Evolutionary conservation across 495 filamentous ascomycete species (phyloP), one percentile per base, ranked within the genome.

Genomic region (Trichoderma parareesei): DNA sequence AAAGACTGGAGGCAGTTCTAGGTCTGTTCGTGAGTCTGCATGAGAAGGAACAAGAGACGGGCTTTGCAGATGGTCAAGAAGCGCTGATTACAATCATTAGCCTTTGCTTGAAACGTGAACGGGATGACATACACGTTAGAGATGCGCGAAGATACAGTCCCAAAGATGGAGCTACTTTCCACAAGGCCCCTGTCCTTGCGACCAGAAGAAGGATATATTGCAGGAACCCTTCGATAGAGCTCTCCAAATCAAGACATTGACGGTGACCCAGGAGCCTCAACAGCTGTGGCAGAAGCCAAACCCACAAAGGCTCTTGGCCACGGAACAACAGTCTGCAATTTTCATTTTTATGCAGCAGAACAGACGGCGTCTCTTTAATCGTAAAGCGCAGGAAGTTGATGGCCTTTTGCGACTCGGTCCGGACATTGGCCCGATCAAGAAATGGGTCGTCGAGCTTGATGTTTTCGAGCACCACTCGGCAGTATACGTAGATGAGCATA

Each of bases 401-500:
- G 8, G 92, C 90, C 65, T 87, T 81, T 53, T 93, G 75, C 64
- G 90, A 92, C 70, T 92, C 86, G 11, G 77, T 71, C 41, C 87
- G 74, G 44, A 89, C 71, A 40, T 80, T 69, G 6, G 75, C 76
- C 6, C 67, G 73, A 61, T 83, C 73, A 38, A 78, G 77, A 69
- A 90, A 89, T 20, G 87, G 83, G 66, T 89, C 83, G 68, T 88
- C 80, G 66, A 79, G 77, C 27, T 71, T 74, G 5, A 88, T 79
- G 43, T 79, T 78, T 64, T 90, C 90, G 3, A 98, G 75, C 27
- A 93, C 89, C 55, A 91, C 90, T 69, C 90, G 86, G 61, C 90
- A 82, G 67, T 95, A 88, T 66, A 96, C 88, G 67, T 87, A 88
- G 42, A 98, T 87, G 35, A 98, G 81, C 74, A 90, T 88, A 71